Percentiles rank a stretch among this genome's conserved stretches.
Evolutionary conservation across 2,329 filamentous ascomycete species (phyloP).

Genomic region (Fusarium sp.): DNA sequence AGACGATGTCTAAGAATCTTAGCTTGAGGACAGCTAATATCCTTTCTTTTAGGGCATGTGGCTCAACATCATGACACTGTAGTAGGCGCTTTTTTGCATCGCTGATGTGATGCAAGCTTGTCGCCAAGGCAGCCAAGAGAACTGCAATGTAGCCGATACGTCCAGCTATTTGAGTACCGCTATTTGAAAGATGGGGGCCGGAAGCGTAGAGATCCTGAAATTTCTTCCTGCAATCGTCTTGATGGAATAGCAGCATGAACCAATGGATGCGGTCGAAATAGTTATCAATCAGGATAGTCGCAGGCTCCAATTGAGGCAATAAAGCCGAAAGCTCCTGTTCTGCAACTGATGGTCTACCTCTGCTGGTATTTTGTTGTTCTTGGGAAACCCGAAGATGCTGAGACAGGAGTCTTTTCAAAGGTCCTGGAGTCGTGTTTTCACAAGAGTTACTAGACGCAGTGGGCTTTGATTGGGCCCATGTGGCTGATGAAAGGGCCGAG

Average conservation of each 20-base stretch:
- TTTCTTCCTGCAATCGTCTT: not conserved
- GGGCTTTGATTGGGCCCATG: constrained; percentile 12
- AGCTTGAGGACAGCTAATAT: constrained; percentile 10
- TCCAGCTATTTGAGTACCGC: not conserved
- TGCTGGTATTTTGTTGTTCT: not conserved
- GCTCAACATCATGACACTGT: not conserved
- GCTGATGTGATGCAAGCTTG: constrained; percentile 29
- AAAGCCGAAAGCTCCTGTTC: not conserved
- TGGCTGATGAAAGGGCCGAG: constrained; percentile 20
- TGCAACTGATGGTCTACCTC: not conserved
- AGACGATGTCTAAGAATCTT: constrained; percentile 34
- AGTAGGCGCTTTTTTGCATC: constrained; percentile 1
- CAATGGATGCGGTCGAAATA: not conserved
- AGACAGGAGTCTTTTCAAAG: not conserved
- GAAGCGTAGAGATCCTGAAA: not conserved
- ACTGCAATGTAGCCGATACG: constrained; percentile 26
- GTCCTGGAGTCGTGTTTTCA: not conserved
- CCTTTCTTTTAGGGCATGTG: not conserved
- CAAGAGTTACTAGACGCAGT: not conserved
- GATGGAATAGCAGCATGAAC: not conserved
- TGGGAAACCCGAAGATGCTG: not conserved
- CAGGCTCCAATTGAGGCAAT: accelerated
- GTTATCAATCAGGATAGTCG: not conserved
- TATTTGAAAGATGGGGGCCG: accelerated
- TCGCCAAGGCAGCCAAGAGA: constrained; percentile 29